Evolutionary conservation across 345 rosid species (phyloP), one percentile per base, ranked within the genome.

Genomic region (Populus ilicifolia): DNA sequence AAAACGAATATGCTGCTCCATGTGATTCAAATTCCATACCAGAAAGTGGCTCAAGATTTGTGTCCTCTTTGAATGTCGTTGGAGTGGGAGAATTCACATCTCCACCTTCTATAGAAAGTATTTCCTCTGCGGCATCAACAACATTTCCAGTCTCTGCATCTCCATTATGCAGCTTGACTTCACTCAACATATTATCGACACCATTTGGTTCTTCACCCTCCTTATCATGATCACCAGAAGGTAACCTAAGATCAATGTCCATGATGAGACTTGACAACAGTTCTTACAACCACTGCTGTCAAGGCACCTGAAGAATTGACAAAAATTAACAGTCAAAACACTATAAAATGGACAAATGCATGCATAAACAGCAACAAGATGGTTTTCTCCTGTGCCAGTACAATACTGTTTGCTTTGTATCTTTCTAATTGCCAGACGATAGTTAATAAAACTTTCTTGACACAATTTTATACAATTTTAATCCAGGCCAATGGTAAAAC

Each of bases 21-120:
- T 90, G 89, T 0, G 94, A 85, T 25, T 85, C 94, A 64, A 90
- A 89, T 78, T 89, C 89, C 65, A 90, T 89, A 25, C 94, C 94
- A 77, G 85, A 81, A 29, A 80, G 85, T 1, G 94, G 94, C 52
- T 90, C 94, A 29, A 91, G 88, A 71, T 83, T 84, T 9, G 84
- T 48, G 35, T 83, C 91, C 43, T 79, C 90, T 17, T 79, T 80
- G 72, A 85, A 85, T 66, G 72, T 87, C 74, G 83, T 69, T 62
- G 79, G 86, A 25, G 77, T 67, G 2, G 82, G 64, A 20, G 87
- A 78, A 78, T 74, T 77, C 75, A 62, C 72, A 80, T 73, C 72
- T 13, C 77, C 88, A 46, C 80, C 81, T 63, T 84, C 82, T 23
- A 79, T 84, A n/a, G 76, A 83, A 67, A 80, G 81, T 39, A 52